These are phyloP conservation scores for Aspergillus coremiiformis DNA, from an alignment of 495 filamentous ascomycete species.

Conservation along the genomic window DNA sequence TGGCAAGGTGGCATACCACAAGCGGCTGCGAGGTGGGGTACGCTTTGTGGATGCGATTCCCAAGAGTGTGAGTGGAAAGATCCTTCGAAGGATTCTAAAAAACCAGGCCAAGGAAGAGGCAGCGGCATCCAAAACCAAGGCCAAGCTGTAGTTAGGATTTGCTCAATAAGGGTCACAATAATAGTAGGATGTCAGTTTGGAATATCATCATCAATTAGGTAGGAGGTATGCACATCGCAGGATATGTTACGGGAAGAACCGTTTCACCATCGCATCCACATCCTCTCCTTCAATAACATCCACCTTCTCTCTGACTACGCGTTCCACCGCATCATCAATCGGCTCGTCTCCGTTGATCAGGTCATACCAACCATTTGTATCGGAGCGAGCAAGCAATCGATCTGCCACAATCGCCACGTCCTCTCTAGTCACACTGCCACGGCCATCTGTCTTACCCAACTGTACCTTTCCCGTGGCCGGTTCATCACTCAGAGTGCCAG, in stretches of 20 bases:
- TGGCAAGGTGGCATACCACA: slow-evolving; percentile 58
- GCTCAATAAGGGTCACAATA: not conserved
- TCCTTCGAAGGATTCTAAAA: slow-evolving; percentile 66
- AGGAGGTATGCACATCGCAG: too few relatives aligned
- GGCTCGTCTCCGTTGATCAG: slow-evolving; percentile 51
- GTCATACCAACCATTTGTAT: slow-evolving; percentile 56
- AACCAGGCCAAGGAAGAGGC: slow-evolving; percentile 43
- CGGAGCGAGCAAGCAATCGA: slow-evolving; percentile 52
- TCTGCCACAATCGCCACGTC: slow-evolving; percentile 66
- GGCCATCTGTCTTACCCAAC: slow-evolving; percentile 54
- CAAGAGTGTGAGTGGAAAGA: slow-evolving; percentile 83
- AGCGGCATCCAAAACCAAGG: slow-evolving; percentile 34
- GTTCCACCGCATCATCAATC: slow-evolving; percentile 56
- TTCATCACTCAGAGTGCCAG: slow-evolving; percentile 54
- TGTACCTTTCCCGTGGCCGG: slow-evolving; percentile 52
- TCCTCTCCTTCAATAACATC: slow-evolving; percentile 63
- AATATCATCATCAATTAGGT: too few relatives aligned
- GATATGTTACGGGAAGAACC: slow-evolving; percentile 24
- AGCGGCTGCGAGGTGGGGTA: slow-evolving; percentile 75
- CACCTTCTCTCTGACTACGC: slow-evolving; percentile 53
- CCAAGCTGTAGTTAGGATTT: slow-evolving; percentile 31
- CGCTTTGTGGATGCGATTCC: slow-evolving; percentile 76
- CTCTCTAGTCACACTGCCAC: slow-evolving; percentile 52
- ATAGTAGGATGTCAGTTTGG: too few relatives aligned
- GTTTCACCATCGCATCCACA: slow-evolving; percentile 42